Evolutionary conservation across 2,329 filamentous ascomycete species (phyloP), one percentile per base, ranked within the genome.

Genomic region (Neofusicoccum laricinum): DNA sequence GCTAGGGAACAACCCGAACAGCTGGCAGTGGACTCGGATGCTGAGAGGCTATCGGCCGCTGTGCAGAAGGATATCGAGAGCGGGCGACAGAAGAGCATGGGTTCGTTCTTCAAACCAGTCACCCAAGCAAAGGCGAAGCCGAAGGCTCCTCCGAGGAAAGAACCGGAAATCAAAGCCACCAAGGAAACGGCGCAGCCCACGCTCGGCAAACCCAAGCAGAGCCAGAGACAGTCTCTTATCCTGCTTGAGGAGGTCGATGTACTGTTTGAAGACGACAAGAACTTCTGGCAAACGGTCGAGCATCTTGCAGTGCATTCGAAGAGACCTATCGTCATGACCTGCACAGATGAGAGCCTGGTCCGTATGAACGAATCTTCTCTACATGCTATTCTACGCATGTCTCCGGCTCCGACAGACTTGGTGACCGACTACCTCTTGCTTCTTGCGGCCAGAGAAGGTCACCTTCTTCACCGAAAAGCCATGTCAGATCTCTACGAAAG

Each of bases 241-340:
- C 82, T 99, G 1, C 82, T 99, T 1, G 95, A 99, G 76, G 95
- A 99, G 77, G 92, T 92, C 0, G 96, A 99, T 72, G 80, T 98
- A 15, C 83, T 99, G 1, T 99, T 95, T 74, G 93, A 97, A 62
- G 94, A 98, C 74, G 95, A 99, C 75, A 94, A 92, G 76, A 90
- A 94, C 67, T 99, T 99, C 72, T 99, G 95, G 95, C 78, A 84
- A 0, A 95, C 92, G 0, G 85, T 98, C 3, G 82, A 91, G 49
- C 85, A 85, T 19, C 84, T 99, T 65, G 92, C 97, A 65, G 80
- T 83, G 10, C 90, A 93, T 70, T 97, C 95, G 0, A 97, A 92
- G 77, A 86, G 95, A 36, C 95, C 95, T 0, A 93, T 99, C 67
- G 85, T 99, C 71, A 90, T 99, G 79, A 99, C 95, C 0, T 99